Base-by-base conservation (phyloP, 352 stramenopile genomes). In the Pythium aquatile region DNA sequence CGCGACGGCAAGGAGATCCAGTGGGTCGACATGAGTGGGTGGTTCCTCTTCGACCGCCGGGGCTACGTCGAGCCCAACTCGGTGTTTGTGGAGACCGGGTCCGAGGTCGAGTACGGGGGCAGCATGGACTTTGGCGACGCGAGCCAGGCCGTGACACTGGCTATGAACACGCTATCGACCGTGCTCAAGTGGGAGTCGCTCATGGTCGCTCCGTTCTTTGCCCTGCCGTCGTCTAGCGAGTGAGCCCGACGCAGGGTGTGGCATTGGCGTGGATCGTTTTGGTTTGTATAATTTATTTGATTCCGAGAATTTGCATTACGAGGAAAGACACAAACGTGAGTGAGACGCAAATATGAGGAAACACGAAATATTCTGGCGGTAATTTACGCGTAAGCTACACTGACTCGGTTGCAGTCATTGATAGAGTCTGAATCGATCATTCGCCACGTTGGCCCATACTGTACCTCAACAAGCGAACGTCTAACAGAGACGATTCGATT, bases 61-160 rank as follows among this genome's bases (percentile, higher is more conserved):
- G 68, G 66, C 35, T 79, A 76, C 58, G 39, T 66, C 1, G 68
- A 79, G 7, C 62, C 57, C 14, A 68, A 55, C 30, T 55, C 57
- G 32, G 55, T 56, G 55, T 78, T 77, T 51, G 56, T 77, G 24
- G 72, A 88, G 54, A 76, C 75, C 0, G 76, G 75, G 13, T 66
- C 76, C 47, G 73, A 83, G 33, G 70, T 91, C 44, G 83, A 91
- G 66, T 91, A 91, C 69, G 80, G 83, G 5, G 83, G 83, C 14
- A 75, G 68, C 29, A 79, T 87, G 72, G 74, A 90, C 70, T 83
- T 83, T 53, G 79, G 78, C 2, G 80, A 88, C 60, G 47, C 70
- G 48, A 57, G 68, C n/a, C 78, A 81, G 26, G 24, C 88, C 24
- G 59, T 73, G 29, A 70, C 52, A 30, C 72, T 91, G 10, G 80